Conservation (phyloP, 2,329 filamentous ascomycete species). For the Elsinoe batatas region DNA sequence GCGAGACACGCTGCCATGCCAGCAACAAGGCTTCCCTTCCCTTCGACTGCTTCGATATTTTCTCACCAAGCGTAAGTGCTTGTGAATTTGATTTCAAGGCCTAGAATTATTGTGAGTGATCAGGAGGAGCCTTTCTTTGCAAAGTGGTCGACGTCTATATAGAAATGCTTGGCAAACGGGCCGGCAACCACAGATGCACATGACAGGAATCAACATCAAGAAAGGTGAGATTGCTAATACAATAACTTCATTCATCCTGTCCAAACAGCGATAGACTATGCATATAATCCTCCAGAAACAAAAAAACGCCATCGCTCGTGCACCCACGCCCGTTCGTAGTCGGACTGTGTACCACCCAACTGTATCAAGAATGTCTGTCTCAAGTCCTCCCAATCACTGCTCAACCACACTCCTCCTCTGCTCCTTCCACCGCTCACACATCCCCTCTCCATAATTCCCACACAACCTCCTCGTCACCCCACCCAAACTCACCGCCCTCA, state of each 20-base stretch:
- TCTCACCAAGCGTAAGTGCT: no score
- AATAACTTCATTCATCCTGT: neutral
- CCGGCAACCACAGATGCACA: no score
- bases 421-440: neutral
- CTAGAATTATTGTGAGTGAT: no score
- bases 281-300: neutral
- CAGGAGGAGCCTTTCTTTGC: no score
- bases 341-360: conserved; percentile 8
- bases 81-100: no score
- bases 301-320: conserved; percentile 5
- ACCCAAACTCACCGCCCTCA: neutral
- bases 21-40: no score
- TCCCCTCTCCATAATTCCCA: neutral
- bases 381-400: neutral
- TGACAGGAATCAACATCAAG: neutral
- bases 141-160: no score
- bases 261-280: neutral
- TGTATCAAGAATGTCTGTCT: neutral
- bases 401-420: neutral
- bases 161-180: no score
- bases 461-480: neutral
- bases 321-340: neutral
- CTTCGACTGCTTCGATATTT: no score
- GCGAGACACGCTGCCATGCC: no score
- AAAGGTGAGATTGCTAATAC: neutral